Evolutionary conservation across 768 basidiomycete species (phyloP).

Genomic region (Russula olivacea): DNA sequence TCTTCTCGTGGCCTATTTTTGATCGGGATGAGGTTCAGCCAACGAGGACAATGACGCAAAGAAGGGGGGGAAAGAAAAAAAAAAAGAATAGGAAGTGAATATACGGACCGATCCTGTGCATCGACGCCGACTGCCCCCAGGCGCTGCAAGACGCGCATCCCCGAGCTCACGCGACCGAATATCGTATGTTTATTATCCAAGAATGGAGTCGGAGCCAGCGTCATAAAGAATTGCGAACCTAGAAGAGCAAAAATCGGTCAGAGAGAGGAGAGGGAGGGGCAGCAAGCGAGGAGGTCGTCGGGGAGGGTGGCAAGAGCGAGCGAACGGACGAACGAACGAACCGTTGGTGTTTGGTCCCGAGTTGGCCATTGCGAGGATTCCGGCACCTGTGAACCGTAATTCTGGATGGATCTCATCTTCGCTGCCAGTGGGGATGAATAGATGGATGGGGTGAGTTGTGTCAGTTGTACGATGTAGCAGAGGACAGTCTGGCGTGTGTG

Average conservation of each 20-base stretch:
- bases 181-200: conserved; percentile 84
- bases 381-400: conserved; percentile 90
- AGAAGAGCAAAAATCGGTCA: conserved; percentile 19
- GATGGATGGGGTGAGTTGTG: background rate
- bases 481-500: background rate
- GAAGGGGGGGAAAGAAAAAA: background rate
- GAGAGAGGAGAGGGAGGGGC: background rate
- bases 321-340: conserved; percentile 29
- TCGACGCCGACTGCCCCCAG: conserved; percentile 89
- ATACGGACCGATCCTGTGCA: conserved; percentile 71
- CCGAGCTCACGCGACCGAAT: conserved; percentile 83
- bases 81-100: background rate
- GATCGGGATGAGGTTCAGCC: conserved; percentile 2
- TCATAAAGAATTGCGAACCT: conserved; percentile 96
- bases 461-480: background rate
- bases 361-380: conserved; percentile 96
- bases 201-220: conserved; percentile 75
- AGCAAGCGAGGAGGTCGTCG: background rate
- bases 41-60: too few relatives aligned
- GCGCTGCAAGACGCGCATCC: conserved; percentile 90
- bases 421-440: conserved; percentile 34
- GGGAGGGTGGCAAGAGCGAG: background rate
- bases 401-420: conserved; percentile 91
- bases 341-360: conserved; percentile 92
- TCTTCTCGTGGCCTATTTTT: conserved; percentile 57